Conservation (phyloP, 106 monocot genomes). For the Alisma plantagoaquatica region DNA sequence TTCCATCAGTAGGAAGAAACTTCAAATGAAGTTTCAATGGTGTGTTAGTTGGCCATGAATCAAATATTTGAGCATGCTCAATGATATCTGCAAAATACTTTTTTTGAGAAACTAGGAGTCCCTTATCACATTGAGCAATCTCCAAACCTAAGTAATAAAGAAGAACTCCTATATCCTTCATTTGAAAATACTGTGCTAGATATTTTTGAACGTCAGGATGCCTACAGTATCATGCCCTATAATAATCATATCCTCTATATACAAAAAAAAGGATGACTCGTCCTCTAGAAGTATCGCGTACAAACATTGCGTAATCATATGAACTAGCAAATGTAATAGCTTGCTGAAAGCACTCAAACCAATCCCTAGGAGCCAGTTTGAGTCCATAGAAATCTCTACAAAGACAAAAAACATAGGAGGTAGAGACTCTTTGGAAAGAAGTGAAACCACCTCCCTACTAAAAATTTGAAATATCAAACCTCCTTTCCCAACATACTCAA, state of each 20-base stretch:
- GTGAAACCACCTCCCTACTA: too few species aligned
- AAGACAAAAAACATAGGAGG: too few species aligned
- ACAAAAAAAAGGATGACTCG: background rate
- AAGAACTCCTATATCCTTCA: background rate
- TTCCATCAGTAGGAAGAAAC: background rate
- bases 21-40: background rate
- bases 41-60: background rate
- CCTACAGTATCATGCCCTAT: background rate
- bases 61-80: background rate
- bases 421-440: too few species aligned
- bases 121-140: background rate
- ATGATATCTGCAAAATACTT: background rate
- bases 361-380: too few species aligned
- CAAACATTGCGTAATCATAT: background rate
- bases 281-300: background rate
- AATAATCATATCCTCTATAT: background rate
- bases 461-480: too few species aligned
- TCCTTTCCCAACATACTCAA: too few species aligned
- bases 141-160: background rate
- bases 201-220: background rate
- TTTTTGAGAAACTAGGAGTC: background rate
- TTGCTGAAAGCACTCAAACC: too few species aligned
- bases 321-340: too few species aligned
- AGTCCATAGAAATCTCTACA: too few species aligned
- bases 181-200: background rate